These are phyloP conservation scores for Cytauxzoon felis DNA, from an alignment of 169 alveolate genomes.

Conservation along the genomic window DNA sequence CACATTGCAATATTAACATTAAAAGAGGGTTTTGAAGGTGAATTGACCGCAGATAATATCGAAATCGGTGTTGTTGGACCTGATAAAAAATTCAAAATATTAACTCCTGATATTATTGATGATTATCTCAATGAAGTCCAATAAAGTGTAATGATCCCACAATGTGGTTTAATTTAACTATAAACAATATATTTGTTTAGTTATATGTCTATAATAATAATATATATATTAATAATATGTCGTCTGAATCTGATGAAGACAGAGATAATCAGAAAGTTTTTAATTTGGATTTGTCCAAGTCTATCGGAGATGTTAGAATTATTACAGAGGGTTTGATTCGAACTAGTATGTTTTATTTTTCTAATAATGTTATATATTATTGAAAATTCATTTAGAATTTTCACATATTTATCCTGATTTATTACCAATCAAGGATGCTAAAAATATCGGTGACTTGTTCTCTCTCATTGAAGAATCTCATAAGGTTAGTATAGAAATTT, in stretches of 20 bases:
- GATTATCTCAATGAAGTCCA: slow-evolving; percentile 89
- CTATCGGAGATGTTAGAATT: slow-evolving; percentile 45
- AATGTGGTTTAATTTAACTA: neutral
- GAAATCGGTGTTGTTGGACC: slow-evolving; percentile 94
- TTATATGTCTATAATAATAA: neutral
- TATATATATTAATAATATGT: neutral
- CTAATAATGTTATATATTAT: neutral
- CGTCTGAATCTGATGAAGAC: slow-evolving; percentile 4
- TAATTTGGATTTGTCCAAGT: slow-evolving; percentile 49
- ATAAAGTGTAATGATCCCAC: neutral
- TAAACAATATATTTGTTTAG: neutral
- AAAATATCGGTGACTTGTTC: slow-evolving; percentile 41
- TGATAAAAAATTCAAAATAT: slow-evolving; percentile 80
- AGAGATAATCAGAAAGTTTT: neutral
- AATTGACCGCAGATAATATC: slow-evolving; percentile 91
- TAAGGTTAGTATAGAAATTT: slow-evolving; percentile 10
- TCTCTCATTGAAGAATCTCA: slow-evolving; percentile 39
- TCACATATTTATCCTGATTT: slow-evolving; percentile 34
- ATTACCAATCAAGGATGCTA: slow-evolving; percentile 10
- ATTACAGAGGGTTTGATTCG: slow-evolving; percentile 46
- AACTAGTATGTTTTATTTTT: slow-evolving; percentile 24
- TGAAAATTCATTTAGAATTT: neutral
- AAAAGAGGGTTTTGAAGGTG: slow-evolving; percentile 96
- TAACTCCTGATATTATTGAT: slow-evolving; percentile 83
- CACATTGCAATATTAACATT: slow-evolving; percentile 90